Conservation (phyloP, 116 monocot genomes). For the Phalaenopsis hybrid region DNA sequence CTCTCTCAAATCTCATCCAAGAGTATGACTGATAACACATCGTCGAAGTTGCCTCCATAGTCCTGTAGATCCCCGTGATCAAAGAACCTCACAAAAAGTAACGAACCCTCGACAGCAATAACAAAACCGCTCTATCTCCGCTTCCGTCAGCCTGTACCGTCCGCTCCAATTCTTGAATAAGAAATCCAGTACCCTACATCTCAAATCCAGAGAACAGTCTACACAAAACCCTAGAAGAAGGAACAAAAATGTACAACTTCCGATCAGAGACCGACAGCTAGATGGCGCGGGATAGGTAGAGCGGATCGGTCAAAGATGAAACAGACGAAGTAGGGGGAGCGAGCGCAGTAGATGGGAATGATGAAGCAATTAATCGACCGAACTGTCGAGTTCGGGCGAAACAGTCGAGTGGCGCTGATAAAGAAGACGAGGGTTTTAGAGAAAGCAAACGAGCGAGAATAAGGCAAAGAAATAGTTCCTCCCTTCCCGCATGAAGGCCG, state of each 20-base stretch:
- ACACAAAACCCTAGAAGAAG: too few species aligned
- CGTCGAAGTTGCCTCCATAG: slow-evolving; percentile 18
- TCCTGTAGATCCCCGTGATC: neutral
- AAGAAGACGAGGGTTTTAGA: too few species aligned
- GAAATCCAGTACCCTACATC: neutral
- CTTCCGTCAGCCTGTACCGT: neutral
- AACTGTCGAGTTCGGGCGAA: too few species aligned
- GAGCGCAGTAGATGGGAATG: neutral
- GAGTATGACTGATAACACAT: slow-evolving; percentile 17
- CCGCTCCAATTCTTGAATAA: neutral
- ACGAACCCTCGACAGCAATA: too few species aligned
- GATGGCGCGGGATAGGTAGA: neutral
- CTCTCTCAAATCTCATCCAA: slow-evolving; percentile 12
- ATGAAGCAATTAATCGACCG: too few species aligned
- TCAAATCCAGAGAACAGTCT: neutral
- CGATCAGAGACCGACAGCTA: neutral
- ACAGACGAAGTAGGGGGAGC: too few species aligned
- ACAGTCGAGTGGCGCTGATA: too few species aligned
- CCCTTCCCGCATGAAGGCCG: too few species aligned
- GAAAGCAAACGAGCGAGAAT: too few species aligned
- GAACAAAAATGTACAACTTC: neutral
- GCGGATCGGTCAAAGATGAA: too few species aligned
- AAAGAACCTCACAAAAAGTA: too few species aligned
- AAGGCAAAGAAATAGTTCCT: too few species aligned
- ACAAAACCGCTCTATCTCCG: neutral